Evolutionary conservation across 345 rosid species (phyloP).

Genomic region (Eutrema heterophyllum): DNA sequence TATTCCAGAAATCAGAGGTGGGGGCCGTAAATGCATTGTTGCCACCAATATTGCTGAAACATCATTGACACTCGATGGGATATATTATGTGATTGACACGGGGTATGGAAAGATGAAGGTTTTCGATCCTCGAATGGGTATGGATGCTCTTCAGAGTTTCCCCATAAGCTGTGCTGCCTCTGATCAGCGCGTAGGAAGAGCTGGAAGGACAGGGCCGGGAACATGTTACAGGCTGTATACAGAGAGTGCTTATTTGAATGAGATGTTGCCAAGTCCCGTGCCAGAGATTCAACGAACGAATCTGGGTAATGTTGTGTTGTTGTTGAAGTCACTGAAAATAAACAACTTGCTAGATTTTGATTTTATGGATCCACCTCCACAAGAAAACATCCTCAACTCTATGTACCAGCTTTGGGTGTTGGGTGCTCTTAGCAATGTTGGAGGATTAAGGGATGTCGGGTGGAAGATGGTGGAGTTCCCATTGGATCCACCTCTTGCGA

Average conservation of each 20-base stretch:
- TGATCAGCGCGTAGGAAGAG: slow-evolving; percentile 97
- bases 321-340: slow-evolving; percentile 87
- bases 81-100: slow-evolving; percentile 85
- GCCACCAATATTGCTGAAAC: slow-evolving; percentile 99
- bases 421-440: slow-evolving; percentile 92
- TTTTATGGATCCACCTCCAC: slow-evolving; percentile 99
- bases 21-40: slow-evolving; percentile 96
- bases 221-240: slow-evolving; percentile 93
- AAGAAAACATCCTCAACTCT: slow-evolving; percentile 94
- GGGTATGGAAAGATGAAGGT: slow-evolving; percentile 99
- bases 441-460: slow-evolving; percentile 76
- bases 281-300: slow-evolving; percentile 99
- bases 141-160: slow-evolving; percentile 98
- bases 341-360: slow-evolving; percentile 92
- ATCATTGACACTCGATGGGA: slow-evolving; percentile 94
- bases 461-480: slow-evolving; percentile 99
- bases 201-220: slow-evolving; percentile 99
- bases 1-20: slow-evolving; percentile 90
- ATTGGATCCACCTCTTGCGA: slow-evolving; percentile 94
- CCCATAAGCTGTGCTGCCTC: slow-evolving; percentile 97
- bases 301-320: slow-evolving; percentile 88
- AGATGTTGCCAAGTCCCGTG: slow-evolving; percentile 83
- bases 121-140: slow-evolving; percentile 97
- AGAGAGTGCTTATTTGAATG: slow-evolving; percentile 85
- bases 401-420: slow-evolving; percentile 98